Evolutionary conservation across 805 yeast genomes (phyloP), one percentile per base, ranked within the genome.

Genomic region (Suhomyces sp.): DNA sequence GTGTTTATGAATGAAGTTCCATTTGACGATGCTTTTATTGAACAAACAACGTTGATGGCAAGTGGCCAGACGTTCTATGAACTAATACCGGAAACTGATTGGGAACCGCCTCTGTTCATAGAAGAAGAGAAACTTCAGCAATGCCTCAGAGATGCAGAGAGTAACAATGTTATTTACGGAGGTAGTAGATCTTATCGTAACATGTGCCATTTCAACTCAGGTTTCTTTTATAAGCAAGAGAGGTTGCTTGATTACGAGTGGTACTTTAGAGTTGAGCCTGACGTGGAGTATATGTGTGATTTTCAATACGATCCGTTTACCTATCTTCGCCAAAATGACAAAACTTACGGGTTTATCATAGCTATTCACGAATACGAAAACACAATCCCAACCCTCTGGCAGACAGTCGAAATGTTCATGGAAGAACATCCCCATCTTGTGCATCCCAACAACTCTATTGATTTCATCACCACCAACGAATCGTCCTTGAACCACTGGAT

Each of bases 171-270:
- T 6, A 68, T 75, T 10, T 75, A 75, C 55, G 87, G 87, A 10
- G 76, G 71, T 9, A 66, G 73, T n/a, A 69, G 69, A 54, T 73
- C 80, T 12, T 83, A 83, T 59, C 61, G 86, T 48, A 81, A 80
- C 62, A 83, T 83, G 87, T 87, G 96, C 66, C 83, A 90, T 44
- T 87, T 83, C 69, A 86, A 86, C 66, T 77, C 86, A 7, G 94
- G 94, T 1, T 72, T 70, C 53, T 83, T 81, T 60, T 82, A 75
- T 64, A 72, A 73, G 45, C 73, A 82, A 54, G 72, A 75, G 27
- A 70, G 72, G 43, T 58, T 83, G 49, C 50, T 66, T 21, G 60
- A 75, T 27, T 82, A 79, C 61, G 82, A 77, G 44, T 83, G 83
- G 72, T 79, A 80, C 52, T 82, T 84, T 75, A 64, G 87, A 58